Conservation (phyloP, 768 basidiomycete genomes). For the Suillus lakei region DNA sequence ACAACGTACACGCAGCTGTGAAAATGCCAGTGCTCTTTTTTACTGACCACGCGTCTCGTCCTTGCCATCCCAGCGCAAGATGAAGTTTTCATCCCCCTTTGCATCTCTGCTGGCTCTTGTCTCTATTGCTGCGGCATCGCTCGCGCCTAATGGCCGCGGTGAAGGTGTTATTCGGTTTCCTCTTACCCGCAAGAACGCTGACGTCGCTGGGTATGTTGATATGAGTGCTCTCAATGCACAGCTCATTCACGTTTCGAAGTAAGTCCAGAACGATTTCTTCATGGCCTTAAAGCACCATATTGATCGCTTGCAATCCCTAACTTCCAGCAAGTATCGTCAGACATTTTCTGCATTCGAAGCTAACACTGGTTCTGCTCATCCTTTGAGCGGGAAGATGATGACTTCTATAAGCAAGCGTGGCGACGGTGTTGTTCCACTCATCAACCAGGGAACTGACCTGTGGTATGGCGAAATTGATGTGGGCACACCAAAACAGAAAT, state of each 20-base stretch:
- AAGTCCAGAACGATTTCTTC: background rate
- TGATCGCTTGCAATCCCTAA: background rate
- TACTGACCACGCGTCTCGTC: background rate
- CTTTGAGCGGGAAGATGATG: conserved; percentile 3
- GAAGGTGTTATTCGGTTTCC: background rate
- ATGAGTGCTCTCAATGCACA: background rate
- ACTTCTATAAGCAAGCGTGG: background rate
- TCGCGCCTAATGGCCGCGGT: background rate
- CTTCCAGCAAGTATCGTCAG: conserved; percentile 1
- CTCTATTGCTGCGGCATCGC: background rate
- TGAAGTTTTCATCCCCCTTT: background rate
- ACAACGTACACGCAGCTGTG: background rate
- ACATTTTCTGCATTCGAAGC: conserved; percentile 46
- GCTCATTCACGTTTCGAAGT: background rate
- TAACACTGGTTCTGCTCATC: conserved; percentile 58
- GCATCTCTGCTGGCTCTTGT: background rate
- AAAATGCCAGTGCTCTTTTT: background rate
- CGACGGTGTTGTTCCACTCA: conserved; percentile 30
- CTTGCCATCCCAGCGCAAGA: background rate
- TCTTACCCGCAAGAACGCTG: background rate
- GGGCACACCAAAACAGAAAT: conserved; percentile 48
- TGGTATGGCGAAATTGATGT: conserved; percentile 28
- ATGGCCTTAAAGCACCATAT: background rate
- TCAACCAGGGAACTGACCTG: conserved; percentile 32
- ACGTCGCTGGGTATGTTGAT: background rate